phyloP scores from a whole-genome alignment of 2,329 filamentous ascomycete species.

The Blastomyces emzantsi region DNA sequence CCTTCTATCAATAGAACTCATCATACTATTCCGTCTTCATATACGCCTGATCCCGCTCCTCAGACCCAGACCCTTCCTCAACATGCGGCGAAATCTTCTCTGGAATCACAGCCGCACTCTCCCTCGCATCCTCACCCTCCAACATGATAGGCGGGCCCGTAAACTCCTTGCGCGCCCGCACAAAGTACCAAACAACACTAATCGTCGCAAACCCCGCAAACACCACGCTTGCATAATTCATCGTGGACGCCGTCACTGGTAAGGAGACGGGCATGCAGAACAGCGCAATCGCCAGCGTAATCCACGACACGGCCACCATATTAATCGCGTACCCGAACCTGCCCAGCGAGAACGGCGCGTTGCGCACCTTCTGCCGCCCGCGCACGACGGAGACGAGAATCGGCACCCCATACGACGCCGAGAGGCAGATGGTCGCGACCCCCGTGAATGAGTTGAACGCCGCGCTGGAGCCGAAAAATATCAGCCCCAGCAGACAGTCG shows the following conservation, averaged over 20 bases:
- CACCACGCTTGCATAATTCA: slow-evolving; percentile 61
- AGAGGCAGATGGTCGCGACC: slow-evolving; percentile 69
- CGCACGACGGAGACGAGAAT: slow-evolving; percentile 63
- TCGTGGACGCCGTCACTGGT: slow-evolving; percentile 47
- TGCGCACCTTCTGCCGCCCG: slow-evolving; percentile 54
- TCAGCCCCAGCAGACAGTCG: slow-evolving; percentile 62
- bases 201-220: slow-evolving; percentile 55
- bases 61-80: slow-evolving; percentile 22
- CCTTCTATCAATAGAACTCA: background rate
- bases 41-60: slow-evolving; percentile 16
- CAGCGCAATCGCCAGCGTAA: slow-evolving; percentile 57
- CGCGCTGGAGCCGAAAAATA: slow-evolving; percentile 68
- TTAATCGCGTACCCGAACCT: slow-evolving; percentile 62
- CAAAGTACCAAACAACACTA: slow-evolving; percentile 55
- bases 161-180: slow-evolving; percentile 54
- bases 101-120: slow-evolving; percentile 24
- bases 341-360: slow-evolving; percentile 61
- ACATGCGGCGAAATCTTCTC: slow-evolving; percentile 25
- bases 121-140: slow-evolving; percentile 22
- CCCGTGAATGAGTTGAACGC: slow-evolving; percentile 75
- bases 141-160: slow-evolving; percentile 44
- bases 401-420: slow-evolving; percentile 64
- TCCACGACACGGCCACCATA: slow-evolving; percentile 59
- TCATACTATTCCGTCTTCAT: background rate
- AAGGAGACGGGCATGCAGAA: slow-evolving; percentile 66